Evolutionary conservation across 495 filamentous ascomycete genomes (phyloP), one percentile per base, ranked within the genome.

Genomic region (Articulospora tetracladia): DNA sequence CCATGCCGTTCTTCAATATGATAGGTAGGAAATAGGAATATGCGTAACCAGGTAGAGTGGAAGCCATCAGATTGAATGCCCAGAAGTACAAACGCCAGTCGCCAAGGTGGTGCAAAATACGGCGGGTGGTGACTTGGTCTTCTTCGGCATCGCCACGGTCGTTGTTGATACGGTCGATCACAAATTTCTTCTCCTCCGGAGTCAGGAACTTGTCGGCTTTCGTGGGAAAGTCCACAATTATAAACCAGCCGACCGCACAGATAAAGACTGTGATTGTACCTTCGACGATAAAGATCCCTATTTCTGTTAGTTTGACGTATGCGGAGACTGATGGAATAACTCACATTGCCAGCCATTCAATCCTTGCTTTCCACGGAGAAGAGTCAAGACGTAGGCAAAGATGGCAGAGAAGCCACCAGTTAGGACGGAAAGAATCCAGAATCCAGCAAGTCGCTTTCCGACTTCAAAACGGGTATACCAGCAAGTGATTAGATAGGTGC

Each of bases 401-500:
- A 89, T 86, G 63, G 86, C 85, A 0, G 78, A 71, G 65, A 85
- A 79, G 0, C 80, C 86, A 19, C 81, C 79, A 11, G 86, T 85
- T 1, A 86, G 73, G 47, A 77, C 83, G 47, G 85, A 84, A 53
- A 87, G 77, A 25, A 88, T 73, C 65, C 87, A 88, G 68, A 89
- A 89, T 47, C 80, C 59, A 0, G 83, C 79, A 68, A 85, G 85
- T 4, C 86, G 78, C 66, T 85, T 86, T 26, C 83, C 82, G 19
- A 88, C 74, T 59, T 88, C 85, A 61, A 78, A 87, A 63, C 84
- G 69, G 3, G 80, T 81, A 64, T 88, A 88, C 85, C 85, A 88
- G 46, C 80, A 85, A 32, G 74, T 79, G 1, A 89, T 75, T 15
- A 87, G 71, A 64, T 87, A 88, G 1, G 84, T 81, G 51, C 81